Conservation (phyloP, 257 asterid species). For the Nicotiana tomentosiformis region DNA sequence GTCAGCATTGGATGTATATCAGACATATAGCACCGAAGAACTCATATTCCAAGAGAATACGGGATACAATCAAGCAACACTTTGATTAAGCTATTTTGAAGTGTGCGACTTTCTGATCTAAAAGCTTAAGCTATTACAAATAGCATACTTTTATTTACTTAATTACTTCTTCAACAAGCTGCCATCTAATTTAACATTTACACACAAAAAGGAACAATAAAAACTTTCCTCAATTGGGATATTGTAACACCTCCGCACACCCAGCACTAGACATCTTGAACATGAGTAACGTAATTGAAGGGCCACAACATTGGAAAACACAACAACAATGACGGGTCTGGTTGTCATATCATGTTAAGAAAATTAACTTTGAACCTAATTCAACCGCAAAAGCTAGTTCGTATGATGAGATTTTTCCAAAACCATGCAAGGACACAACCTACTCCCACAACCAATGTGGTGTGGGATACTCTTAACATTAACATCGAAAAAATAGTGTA, state of each 20-base stretch:
- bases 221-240: neutral
- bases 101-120: too few species aligned
- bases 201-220: neutral
- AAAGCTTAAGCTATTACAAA: too few species aligned
- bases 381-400: neutral
- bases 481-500: neutral
- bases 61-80: neutral
- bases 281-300: neutral
- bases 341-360: neutral
- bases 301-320: neutral
- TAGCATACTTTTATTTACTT: too few species aligned
- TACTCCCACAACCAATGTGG: neutral
- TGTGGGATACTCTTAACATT: neutral
- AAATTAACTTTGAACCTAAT: neutral
- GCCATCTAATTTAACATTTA: neutral
- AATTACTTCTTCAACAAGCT: too few species aligned
- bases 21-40: neutral
- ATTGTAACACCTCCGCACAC: neutral
- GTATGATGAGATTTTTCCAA: neutral
- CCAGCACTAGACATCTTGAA: neutral
- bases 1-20: neutral
- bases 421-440: neutral
- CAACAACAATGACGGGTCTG: neutral
- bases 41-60: neutral
- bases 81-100: neutral